These are phyloP conservation scores for Biancaea sappan DNA, from an alignment of 306 rosid species.

Conservation along the genomic window DNA sequence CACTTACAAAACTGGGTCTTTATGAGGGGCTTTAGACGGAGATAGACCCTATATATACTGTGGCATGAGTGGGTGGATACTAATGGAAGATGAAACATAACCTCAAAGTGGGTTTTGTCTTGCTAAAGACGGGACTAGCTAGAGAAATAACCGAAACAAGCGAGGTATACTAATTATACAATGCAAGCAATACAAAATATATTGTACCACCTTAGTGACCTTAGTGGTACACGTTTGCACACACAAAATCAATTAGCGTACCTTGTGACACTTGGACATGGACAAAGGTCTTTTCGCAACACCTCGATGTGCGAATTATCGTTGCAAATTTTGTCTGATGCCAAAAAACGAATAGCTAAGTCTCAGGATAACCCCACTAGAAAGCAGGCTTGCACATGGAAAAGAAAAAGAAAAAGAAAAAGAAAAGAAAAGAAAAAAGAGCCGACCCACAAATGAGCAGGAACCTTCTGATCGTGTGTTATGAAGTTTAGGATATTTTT, in stretches of 20 bases:
- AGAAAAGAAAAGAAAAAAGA: constrained; percentile 10
- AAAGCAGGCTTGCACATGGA: constrained; percentile 19
- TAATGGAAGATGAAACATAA: constrained; percentile 22
- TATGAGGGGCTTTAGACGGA: constrained; percentile 15
- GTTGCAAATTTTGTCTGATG: not conserved
- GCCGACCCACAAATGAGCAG: constrained; percentile 25
- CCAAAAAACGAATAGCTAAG: not conserved
- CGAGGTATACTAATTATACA: not conserved
- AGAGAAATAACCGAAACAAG: constrained; percentile 31
- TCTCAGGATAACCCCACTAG: constrained; percentile 16
- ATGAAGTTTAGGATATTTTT: constrained; percentile 30
- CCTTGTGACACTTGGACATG: not conserved
- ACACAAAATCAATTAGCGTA: constrained; percentile 38
- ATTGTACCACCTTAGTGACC: constrained; percentile 34
- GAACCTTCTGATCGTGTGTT: constrained; percentile 8
- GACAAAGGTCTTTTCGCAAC: constrained; percentile 37
- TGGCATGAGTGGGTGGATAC: not conserved
- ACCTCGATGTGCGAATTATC: constrained; percentile 8
- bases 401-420: constrained; percentile 11
- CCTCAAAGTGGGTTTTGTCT: constrained; percentile 32
- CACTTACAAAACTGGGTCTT: not conserved
- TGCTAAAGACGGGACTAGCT: constrained; percentile 22
- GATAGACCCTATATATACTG: constrained; percentile 38
- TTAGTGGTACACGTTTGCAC: constrained; percentile 71
- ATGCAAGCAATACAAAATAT: not conserved